Base-by-base conservation (phyloP, 2,329 filamentous ascomycete species). In the Orbilia blumenaviensis region DNA sequence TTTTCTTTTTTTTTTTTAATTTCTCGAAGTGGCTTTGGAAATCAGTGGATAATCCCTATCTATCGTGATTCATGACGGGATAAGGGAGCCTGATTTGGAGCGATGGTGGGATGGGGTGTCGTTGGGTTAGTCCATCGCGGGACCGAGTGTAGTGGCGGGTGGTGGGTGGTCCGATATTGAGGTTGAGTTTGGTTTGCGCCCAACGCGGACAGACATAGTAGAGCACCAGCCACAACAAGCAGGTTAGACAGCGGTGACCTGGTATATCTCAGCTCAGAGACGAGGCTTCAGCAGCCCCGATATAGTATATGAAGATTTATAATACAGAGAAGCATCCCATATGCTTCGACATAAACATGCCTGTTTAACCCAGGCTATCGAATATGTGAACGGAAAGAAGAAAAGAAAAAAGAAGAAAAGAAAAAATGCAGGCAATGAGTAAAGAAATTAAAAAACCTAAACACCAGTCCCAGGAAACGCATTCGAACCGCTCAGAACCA, bases 401-500 rank as follows among this genome's bases (percentile, higher is more conserved):
- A 48, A 48, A 8, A 6, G 9, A 16, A 18, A 42, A 7, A 32
- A 16, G 36, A 38, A 16, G 3, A 48, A 48, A 8, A 6, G 9
- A 25, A 16, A 48, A 29, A 10, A 38, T 2, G 50, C 2, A 21
- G 12, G n/a, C 14, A 63, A 29, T 4, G 8, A 52, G n/a, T 36
- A 9, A 44, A 18, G 36, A 5, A 46, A 44, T 18, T 46, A 34
- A 56, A 21, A 3, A 9, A 60, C 41, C 64, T 67, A 68, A 68
- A 58, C 58, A 32, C 92, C 92, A 23, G 96, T 98, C 23, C 94
- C 94, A 0, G 96, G 95, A 81, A 99, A 99, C 1, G 95, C 94
- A 42, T 92, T 93, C 72, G 88, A 91, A 83, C 97, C 98, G 83
- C 93, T 97, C 69, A 99, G 84, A 18, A 99, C 95, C 27, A 99